Conservation (phyloP, 352 stramenopile species). For the Phytophthora nicotianae region DNA sequence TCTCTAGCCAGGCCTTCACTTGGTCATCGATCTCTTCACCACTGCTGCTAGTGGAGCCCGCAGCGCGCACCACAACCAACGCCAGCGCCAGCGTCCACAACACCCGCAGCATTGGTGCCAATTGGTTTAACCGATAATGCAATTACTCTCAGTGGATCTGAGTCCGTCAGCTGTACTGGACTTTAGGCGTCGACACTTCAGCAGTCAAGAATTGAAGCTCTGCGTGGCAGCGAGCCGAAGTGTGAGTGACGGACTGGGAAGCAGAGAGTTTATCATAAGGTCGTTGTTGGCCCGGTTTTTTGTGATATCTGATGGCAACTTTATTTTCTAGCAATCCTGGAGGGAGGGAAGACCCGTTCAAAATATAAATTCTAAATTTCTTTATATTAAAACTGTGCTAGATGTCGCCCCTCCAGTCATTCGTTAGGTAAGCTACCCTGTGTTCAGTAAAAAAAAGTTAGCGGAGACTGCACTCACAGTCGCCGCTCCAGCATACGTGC, state of each 20-base stretch:
- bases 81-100: conserved; percentile 13
- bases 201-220: background rate
- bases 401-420: background rate
- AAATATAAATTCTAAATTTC: background rate
- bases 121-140: background rate
- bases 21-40: conserved; percentile 42
- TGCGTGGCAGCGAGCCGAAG: conserved; percentile 9
- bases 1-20: conserved; percentile 53
- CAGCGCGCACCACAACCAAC: conserved; percentile 1
- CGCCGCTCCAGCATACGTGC: conserved; percentile 7
- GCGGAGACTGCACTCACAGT: conserved; percentile 21
- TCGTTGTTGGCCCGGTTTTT: conserved; percentile 13
- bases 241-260: conserved; percentile 12
- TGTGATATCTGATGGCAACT: conserved; percentile 16
- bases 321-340: conserved; percentile 4
- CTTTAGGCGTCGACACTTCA: background rate
- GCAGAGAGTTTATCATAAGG: conserved; percentile 24
- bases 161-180: background rate
- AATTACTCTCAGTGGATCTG: background rate
- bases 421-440: background rate
- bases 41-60: conserved; percentile 10
- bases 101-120: conserved; percentile 12
- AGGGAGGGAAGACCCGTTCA: conserved; percentile 6
- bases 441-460: conserved; percentile 13
- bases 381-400: background rate